Evolutionary conservation across 805 yeast genomes (phyloP).

Genomic region (Pichia membranifaciens): DNA sequence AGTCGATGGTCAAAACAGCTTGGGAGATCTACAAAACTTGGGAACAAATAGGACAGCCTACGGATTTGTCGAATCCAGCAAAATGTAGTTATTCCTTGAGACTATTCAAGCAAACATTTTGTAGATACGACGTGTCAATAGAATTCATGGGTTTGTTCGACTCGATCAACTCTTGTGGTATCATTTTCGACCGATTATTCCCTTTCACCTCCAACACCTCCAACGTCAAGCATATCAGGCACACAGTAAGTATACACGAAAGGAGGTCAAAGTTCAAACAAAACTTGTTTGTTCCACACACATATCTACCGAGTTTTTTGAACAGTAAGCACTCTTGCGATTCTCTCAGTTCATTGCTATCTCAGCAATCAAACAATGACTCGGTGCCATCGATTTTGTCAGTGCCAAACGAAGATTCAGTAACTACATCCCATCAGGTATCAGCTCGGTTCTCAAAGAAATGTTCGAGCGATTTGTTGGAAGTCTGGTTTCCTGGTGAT

Average conservation of each 20-base stretch:
- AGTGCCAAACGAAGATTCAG: constrained; percentile 2
- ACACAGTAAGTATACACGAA: constrained; percentile 64
- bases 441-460: constrained; percentile 3
- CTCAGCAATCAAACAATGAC: constrained; percentile 1
- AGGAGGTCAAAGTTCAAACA: constrained; percentile 59
- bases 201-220: constrained; percentile 49
- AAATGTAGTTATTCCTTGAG: constrained; percentile 41
- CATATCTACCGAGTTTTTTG: constrained; percentile 29
- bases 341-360: not conserved
- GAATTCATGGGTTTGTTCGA: constrained; percentile 67
- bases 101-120: constrained; percentile 52
- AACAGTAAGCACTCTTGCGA: not conserved
- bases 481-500: constrained; percentile 64
- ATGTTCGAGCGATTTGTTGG: constrained; percentile 36
- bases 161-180: constrained; percentile 62
- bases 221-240: constrained; percentile 54
- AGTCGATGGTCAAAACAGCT: constrained; percentile 51
- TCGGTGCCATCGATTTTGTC: not conserved
- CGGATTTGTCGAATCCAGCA: constrained; percentile 22
- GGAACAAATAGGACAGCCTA: constrained; percentile 56
- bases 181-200: constrained; percentile 50
- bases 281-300: constrained; percentile 42
- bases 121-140: constrained; percentile 37
- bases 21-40: constrained; percentile 59
- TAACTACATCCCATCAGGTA: constrained; percentile 21